A percentile compares a stretch with the other conserved stretches of the same genome.
Conservation (phyloP, 768 basidiomycete genomes). For the Pleurotus salmoneostramineus region DNA sequence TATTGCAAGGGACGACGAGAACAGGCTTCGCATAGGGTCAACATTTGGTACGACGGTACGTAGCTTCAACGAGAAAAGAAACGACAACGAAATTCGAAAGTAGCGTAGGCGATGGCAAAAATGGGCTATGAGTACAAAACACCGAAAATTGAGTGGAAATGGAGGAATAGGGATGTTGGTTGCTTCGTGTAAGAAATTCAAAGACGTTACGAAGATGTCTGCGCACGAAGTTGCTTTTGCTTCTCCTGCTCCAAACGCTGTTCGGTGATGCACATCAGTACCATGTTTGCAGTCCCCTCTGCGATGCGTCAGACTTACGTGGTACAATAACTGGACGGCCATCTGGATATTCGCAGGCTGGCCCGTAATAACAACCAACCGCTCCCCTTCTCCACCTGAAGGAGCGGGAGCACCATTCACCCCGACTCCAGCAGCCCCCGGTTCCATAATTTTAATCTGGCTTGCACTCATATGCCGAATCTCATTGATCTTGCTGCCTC, state of each 20-base stretch:
- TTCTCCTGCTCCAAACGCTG: slow-evolving; percentile 88
- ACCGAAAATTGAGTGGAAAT: slow-evolving; percentile 1
- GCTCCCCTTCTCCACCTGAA: slow-evolving; percentile 78
- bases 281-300: background rate
- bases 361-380: slow-evolving; percentile 97
- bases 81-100: slow-evolving; percentile 1
- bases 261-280: slow-evolving; percentile 2
- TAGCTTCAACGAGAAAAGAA: background rate
- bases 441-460: slow-evolving; percentile 98
- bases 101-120: background rate
- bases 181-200: background rate
- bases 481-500: slow-evolving; percentile 98
- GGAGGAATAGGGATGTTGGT: background rate
- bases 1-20: background rate
- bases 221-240: slow-evolving; percentile 68
- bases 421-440: slow-evolving; percentile 72
- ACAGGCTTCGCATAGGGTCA: background rate
- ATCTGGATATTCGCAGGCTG: slow-evolving; percentile 92
- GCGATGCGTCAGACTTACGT: slow-evolving; percentile 42
- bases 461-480: slow-evolving; percentile 94
- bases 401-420: slow-evolving; percentile 67
- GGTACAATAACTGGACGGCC: slow-evolving; percentile 89
- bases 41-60: background rate
- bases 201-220: slow-evolving; percentile 15
- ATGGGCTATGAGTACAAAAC: background rate